These are phyloP conservation scores for Filobasidium floriforme DNA, from an alignment of 768 basidiomycete genomes.

Conservation along the genomic window DNA sequence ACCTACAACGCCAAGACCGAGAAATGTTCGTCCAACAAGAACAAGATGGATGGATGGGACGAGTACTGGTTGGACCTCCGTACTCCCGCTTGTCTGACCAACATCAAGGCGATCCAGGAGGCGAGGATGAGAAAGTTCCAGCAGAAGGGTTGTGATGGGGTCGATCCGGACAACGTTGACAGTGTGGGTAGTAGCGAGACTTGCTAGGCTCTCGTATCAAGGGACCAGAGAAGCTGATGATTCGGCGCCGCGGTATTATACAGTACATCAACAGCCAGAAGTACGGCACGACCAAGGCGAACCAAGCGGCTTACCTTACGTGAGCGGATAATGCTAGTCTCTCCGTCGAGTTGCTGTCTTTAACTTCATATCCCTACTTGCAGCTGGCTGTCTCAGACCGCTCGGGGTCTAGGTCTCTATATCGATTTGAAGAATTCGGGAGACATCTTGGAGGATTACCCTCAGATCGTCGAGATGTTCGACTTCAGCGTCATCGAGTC, in stretches of 20 bases:
- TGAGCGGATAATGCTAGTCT: background rate
- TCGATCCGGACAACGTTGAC: slow-evolving; percentile 37
- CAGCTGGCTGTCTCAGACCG: slow-evolving; percentile 25
- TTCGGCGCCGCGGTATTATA: background rate
- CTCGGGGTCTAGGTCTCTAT: slow-evolving; percentile 17
- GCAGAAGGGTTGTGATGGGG: slow-evolving; percentile 31
- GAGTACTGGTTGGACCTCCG: slow-evolving; percentile 34
- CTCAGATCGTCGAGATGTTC: slow-evolving; percentile 24
- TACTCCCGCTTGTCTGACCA: slow-evolving; percentile 23
- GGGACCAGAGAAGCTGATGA: background rate
- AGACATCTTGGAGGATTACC: slow-evolving; percentile 23
- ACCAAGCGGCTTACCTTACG: slow-evolving; percentile 31
- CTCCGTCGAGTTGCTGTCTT: background rate
- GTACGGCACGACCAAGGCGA: slow-evolving; percentile 27
- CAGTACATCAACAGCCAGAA: slow-evolving; percentile 28
- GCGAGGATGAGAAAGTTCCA: slow-evolving; percentile 23
- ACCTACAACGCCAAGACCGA: slow-evolving; percentile 12
- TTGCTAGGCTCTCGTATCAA: background rate
- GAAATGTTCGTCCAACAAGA: slow-evolving; percentile 18
- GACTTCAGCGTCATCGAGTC: slow-evolving; percentile 33
- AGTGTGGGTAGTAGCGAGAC: slow-evolving; percentile 22
- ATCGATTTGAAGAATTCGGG: slow-evolving; percentile 32
- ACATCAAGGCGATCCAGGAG: slow-evolving; percentile 20
- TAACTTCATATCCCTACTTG: background rate
- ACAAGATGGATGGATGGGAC: slow-evolving; percentile 29